phyloP scores from a whole-genome alignment of 768 basidiomycete genomes.

The Termitomyces sp. region DNA sequence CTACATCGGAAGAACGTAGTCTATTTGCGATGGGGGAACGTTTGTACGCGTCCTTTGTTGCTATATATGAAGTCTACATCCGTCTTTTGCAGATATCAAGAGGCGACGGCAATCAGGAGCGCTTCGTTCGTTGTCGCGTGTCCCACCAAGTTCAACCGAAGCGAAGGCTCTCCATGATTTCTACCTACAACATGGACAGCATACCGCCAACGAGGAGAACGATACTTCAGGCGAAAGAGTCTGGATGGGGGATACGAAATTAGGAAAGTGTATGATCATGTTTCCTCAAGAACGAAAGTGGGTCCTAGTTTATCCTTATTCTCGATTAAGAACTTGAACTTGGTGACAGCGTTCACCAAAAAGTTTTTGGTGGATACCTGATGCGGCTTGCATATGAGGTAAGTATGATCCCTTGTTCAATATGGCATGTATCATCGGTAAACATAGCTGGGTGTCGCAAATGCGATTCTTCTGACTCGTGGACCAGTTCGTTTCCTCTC shows the following conservation, averaged over 20 bases:
- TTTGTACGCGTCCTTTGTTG: conserved; percentile 22
- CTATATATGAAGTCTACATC: neutral
- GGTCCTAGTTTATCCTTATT: conserved; percentile 17
- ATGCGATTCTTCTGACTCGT: conserved; percentile 62
- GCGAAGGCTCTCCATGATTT: conserved; percentile 63
- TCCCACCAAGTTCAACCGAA: conserved; percentile 70
- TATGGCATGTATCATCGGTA: neutral
- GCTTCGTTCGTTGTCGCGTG: conserved; percentile 56
- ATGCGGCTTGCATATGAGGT: conserved; percentile 72
- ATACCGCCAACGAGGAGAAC: conserved; percentile 18
- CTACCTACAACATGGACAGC: conserved; percentile 54
- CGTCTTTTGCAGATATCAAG: conserved; percentile 48
- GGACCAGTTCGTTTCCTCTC: conserved; percentile 67
- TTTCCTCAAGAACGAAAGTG: conserved; percentile 84
- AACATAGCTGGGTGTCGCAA: conserved; percentile 63
- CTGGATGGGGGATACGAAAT: conserved; percentile 68
- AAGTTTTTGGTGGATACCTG: conserved; percentile 72
- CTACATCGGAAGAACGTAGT: conserved; percentile 55
- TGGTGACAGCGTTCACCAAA: conserved; percentile 63
- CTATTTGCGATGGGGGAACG: conserved; percentile 67
- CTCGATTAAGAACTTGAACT: neutral
- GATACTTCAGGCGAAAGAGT: conserved; percentile 38
- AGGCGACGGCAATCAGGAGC: conserved; percentile 46
- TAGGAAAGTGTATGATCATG: conserved; percentile 72
- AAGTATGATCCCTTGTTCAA: conserved; percentile 1